Percentiles rank a stretch among this genome's conserved stretches.
These are phyloP conservation scores for Trichaptum fuscoviolaceum DNA, from an alignment of 768 basidiomycete genomes.

Conservation along the genomic window DNA sequence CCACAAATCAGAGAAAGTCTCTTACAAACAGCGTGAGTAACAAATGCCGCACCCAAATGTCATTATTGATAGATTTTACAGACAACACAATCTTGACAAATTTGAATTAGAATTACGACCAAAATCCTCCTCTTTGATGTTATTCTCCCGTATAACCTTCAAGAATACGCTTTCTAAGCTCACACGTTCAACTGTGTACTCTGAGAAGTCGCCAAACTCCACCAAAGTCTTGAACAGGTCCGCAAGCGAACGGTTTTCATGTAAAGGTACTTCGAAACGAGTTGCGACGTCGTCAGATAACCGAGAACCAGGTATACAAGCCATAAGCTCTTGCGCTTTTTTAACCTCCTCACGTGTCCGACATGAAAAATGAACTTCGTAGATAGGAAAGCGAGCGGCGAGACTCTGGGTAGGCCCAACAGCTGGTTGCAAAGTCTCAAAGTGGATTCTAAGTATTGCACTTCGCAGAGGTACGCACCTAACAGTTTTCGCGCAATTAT, in stretches of 20 bases:
- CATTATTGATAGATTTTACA: too few relatives aligned
- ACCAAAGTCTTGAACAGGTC: slow-evolving; percentile 54
- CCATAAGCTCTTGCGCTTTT: slow-evolving; percentile 56
- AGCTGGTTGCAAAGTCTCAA: slow-evolving; percentile 32
- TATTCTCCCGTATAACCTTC: slow-evolving; percentile 60
- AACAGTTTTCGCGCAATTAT: slow-evolving; percentile 69
- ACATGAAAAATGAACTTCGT: slow-evolving; percentile 73
- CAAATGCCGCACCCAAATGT: too few relatives aligned
- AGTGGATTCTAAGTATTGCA: slow-evolving; percentile 1
- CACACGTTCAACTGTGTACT: slow-evolving; percentile 68
- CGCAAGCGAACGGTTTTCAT: slow-evolving; percentile 38
- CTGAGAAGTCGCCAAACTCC: slow-evolving; percentile 46
- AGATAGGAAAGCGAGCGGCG: slow-evolving; percentile 61
- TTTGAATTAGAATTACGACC: background rate
- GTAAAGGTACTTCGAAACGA: slow-evolving; percentile 66
- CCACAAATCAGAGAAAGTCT: too few relatives aligned
- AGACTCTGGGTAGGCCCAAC: slow-evolving; percentile 62
- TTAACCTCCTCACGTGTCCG: slow-evolving; percentile 55
- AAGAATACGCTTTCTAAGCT: slow-evolving; percentile 70
- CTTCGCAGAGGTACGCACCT: slow-evolving; percentile 34
- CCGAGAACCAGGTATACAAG: slow-evolving; percentile 53
- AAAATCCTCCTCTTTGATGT: slow-evolving; percentile 46
- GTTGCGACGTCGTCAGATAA: slow-evolving; percentile 73
- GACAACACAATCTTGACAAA: background rate
- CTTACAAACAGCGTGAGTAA: too few relatives aligned